These are phyloP conservation scores for Kurtzmaniella quercitrusa DNA, from an alignment of 1,139 yeast genomes.

Conservation along the genomic window DNA sequence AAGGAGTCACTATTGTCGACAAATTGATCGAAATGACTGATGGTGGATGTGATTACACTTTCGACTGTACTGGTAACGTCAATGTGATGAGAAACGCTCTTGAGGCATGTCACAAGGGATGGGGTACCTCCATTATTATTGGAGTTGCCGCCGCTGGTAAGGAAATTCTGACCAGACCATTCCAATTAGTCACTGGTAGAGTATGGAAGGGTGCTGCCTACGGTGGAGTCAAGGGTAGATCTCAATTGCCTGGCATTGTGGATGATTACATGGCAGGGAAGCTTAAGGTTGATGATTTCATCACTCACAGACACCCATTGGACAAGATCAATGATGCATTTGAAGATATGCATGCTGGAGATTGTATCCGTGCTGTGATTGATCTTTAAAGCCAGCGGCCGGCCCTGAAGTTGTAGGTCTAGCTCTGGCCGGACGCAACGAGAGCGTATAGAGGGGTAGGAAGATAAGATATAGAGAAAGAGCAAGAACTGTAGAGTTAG, in stretches of 20 bases:
- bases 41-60: constrained; percentile 94
- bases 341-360: constrained; percentile 92
- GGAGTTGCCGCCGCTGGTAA: constrained; percentile 99
- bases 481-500: too few relatives aligned
- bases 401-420: constrained; percentile 2
- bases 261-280: constrained; percentile 79
- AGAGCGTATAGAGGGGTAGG: background rate
- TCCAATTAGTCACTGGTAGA: constrained; percentile 98
- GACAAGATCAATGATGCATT: constrained; percentile 81
- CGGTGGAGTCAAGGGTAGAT: constrained; percentile 97
- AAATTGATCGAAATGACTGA: constrained; percentile 86
- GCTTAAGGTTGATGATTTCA: constrained; percentile 90
- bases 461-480: background rate
- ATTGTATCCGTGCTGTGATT: constrained; percentile 89
- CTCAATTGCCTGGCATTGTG: constrained; percentile 89
- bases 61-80: constrained; percentile 97
- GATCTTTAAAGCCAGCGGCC: constrained; percentile 27
- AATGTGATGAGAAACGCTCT: constrained; percentile 92
- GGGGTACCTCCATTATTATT: constrained; percentile 93
- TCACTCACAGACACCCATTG: constrained; percentile 83
- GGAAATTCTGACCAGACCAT: constrained; percentile 94
- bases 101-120: constrained; percentile 97
- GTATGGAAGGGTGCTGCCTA: constrained; percentile 98
- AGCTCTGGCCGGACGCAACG: background rate
- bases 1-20: constrained; percentile 75